Conservation (phyloP, 2,329 filamentous ascomycete genomes). For the Phaeophleospora eucalypticola region DNA sequence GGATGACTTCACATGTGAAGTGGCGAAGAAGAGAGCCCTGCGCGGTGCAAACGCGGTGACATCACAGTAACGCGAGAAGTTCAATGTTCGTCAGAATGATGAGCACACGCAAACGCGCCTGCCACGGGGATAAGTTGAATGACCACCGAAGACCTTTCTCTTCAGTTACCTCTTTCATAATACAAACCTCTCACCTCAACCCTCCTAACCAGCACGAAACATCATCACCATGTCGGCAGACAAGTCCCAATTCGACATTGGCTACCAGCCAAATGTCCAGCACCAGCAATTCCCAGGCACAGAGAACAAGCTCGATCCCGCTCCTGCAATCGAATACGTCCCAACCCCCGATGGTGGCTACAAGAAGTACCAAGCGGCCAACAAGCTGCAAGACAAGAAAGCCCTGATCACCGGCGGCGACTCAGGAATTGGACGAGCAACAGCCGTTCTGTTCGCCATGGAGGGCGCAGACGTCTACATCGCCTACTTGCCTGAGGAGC, state of each 20-base stretch:
- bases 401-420: conserved; percentile 80
- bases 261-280: conserved; percentile 36
- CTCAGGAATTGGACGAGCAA: conserved; percentile 71
- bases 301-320: conserved; percentile 53
- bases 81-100: background rate
- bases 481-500: conserved; percentile 69
- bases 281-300: conserved; percentile 52
- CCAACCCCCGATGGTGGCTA: conserved; percentile 65
- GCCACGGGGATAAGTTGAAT: background rate
- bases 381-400: conserved; percentile 70
- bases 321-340: conserved; percentile 60
- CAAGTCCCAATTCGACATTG: conserved; percentile 26
- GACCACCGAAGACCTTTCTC: too few relatives aligned
- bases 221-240: conserved; percentile 23
- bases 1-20: background rate
- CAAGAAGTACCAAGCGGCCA: conserved; percentile 68
- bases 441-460: conserved; percentile 73
- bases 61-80: background rate
- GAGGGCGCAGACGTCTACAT: conserved; percentile 74
- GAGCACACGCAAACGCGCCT: background rate
- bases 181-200: too few relatives aligned
- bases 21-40: background rate
- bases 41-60: background rate
- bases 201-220: too few relatives aligned
- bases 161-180: too few relatives aligned